phyloP scores from a whole-genome alignment of 441 rosid species.

The Populus hybrid region DNA sequence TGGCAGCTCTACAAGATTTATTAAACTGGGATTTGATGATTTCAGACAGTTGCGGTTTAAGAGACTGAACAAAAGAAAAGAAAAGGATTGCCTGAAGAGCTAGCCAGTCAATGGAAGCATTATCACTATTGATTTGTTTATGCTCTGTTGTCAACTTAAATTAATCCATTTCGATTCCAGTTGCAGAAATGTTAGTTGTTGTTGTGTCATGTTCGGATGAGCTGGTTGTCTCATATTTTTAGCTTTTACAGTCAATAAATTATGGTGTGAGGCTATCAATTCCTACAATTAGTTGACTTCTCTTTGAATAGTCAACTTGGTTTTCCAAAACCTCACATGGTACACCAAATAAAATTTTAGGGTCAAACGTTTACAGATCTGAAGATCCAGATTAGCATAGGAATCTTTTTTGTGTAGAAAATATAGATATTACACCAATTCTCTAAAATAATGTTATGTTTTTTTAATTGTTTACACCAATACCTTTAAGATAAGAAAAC shows the following conservation, averaged over 20 bases:
- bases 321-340: background rate
- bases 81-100: background rate
- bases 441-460: no score
- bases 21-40: background rate
- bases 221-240: background rate
- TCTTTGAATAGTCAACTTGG: background rate
- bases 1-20: background rate
- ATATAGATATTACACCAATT: no score
- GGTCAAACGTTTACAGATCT: background rate
- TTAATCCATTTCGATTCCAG: background rate
- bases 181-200: background rate
- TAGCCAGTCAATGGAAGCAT: background rate
- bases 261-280: background rate
- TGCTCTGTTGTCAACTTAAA: background rate
- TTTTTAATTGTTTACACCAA: no score
- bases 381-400: background rate
- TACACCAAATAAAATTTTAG: background rate
- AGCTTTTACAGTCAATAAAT: background rate
- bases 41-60: background rate
- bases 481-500: no score
- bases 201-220: background rate
- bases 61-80: background rate
- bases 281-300: background rate
- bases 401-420: background rate
- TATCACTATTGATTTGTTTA: background rate